Conservation (phyloP, 176 grass and related monocot genomes). For the Dactylis glomerata region DNA sequence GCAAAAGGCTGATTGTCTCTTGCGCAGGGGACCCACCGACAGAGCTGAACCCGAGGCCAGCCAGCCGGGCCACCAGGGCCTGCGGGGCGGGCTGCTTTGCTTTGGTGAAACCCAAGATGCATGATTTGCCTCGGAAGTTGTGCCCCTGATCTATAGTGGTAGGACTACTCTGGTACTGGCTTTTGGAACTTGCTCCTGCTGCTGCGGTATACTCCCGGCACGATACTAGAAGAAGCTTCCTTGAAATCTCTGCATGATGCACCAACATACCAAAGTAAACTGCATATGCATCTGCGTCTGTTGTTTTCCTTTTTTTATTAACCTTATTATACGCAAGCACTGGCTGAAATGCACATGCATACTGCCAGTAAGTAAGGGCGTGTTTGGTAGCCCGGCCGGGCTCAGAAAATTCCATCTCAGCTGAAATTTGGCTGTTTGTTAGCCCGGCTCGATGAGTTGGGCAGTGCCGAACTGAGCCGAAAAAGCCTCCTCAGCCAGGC, state of each 20-base stretch:
- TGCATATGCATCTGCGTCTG: background rate
- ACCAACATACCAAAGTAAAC: no score
- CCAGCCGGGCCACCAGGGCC: background rate
- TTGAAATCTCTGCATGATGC: constrained; percentile 31
- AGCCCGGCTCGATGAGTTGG: no score
- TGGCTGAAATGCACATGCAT: background rate
- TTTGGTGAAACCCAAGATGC: constrained; percentile 57
- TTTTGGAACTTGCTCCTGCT: constrained; percentile 42
- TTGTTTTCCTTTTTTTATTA: background rate
- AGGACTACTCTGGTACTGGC: background rate
- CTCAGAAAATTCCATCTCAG: no score
- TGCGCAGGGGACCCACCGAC: constrained; percentile 31
- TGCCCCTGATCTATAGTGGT: background rate
- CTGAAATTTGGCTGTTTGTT: no score
- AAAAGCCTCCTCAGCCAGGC: no score
- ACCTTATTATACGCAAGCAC: no score
- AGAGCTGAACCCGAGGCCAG: constrained; percentile 38
- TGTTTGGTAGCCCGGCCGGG: no score
- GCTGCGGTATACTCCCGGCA: background rate
- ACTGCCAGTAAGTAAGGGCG: background rate
- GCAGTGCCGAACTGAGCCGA: no score
- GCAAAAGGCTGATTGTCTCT: constrained; percentile 28
- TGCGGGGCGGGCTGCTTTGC: background rate
- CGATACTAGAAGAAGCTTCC: constrained; percentile 66
- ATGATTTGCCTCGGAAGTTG: constrained; percentile 58